Evolutionary conservation across 2,329 filamentous ascomycete genomes (phyloP).

Genomic region (Aulographum hederae): DNA sequence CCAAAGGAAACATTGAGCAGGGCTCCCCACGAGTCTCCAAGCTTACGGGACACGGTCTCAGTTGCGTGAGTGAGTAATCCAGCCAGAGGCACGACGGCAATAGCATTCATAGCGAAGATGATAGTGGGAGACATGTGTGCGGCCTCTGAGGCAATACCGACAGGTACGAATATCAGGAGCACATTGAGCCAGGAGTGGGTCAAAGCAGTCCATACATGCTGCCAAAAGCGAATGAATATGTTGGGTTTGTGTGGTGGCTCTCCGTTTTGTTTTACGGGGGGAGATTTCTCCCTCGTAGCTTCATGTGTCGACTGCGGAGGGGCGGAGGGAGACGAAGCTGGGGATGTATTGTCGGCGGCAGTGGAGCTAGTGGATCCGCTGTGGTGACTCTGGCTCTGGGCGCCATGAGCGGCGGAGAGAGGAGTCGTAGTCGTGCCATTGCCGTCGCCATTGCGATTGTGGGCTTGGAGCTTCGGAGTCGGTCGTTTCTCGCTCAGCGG

Average conservation of each 20-base stretch:
- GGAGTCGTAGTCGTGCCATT: no score
- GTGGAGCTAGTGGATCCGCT: constrained; percentile 7
- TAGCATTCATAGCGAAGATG: constrained; percentile 32
- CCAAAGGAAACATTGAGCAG: constrained; percentile 33
- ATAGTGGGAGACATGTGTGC: constrained; percentile 21
- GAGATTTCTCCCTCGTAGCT: constrained; percentile 30
- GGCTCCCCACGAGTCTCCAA: constrained; percentile 30
- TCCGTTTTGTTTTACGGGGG: constrained; percentile 30
- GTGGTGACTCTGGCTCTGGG: no score
- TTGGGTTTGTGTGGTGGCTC: constrained; percentile 25
- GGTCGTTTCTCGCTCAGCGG: no score
- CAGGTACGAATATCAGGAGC: constrained; percentile 58
- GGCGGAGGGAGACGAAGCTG: constrained; percentile 14
- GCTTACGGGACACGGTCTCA: constrained; percentile 26
- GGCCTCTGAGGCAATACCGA: constrained; percentile 48
- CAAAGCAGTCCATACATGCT: constrained; percentile 38
- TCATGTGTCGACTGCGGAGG: constrained; percentile 26
- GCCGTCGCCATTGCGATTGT: no score
- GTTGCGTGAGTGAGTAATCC: constrained; percentile 30
- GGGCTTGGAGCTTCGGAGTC: no score
- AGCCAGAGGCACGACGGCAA: constrained; percentile 31
- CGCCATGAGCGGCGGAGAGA: no score
- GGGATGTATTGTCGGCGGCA: constrained; percentile 12
- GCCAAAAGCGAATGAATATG: constrained; percentile 33
- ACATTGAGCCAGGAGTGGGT: constrained; percentile 64